Evolutionary conservation across 2,329 filamentous ascomycete genomes (phyloP).

Genomic region (Ophiostoma piceae): DNA sequence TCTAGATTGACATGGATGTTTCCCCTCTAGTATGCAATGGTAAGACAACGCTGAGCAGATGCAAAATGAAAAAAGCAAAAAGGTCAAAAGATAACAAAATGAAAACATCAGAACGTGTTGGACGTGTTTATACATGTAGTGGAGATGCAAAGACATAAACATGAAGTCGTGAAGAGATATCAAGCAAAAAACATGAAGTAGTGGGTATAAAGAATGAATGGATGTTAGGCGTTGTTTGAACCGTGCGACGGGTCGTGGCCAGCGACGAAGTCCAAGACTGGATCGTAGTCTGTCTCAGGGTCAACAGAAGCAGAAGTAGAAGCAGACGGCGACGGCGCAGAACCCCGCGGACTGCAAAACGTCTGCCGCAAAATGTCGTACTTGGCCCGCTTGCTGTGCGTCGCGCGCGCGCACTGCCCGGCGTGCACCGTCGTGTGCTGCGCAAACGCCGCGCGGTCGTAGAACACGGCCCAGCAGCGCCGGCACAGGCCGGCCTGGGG

Average conservation of each 20-base stretch:
- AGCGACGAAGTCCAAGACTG: too few relatives aligned
- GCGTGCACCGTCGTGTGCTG: background rate
- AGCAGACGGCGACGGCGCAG: background rate
- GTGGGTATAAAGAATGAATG: too few relatives aligned
- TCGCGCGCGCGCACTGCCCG: background rate
- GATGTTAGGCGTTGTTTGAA: too few relatives aligned
- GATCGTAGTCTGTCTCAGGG: too few relatives aligned
- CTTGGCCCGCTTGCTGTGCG: background rate
- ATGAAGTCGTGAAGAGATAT: background rate
- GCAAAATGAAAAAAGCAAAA: background rate
- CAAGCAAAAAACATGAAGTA: too few relatives aligned
- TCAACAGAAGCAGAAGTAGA: too few relatives aligned
- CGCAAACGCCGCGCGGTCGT: background rate
- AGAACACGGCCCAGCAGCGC: background rate
- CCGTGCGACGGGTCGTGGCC: too few relatives aligned
- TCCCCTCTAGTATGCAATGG: background rate
- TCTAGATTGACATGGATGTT: background rate
- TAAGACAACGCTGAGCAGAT: background rate
- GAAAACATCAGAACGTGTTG: too few relatives aligned
- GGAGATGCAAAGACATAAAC: background rate
- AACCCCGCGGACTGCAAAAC: background rate
- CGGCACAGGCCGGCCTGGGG: background rate
- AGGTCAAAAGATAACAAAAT: background rate
- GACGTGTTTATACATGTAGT: background rate
- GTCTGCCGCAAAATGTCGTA: background rate